A percentile compares a stretch with the other conserved stretches of the same genome.
Evolutionary conservation across 164 flowering plant species (phyloP).

Genomic region (Umbilicus rupestris): DNA sequence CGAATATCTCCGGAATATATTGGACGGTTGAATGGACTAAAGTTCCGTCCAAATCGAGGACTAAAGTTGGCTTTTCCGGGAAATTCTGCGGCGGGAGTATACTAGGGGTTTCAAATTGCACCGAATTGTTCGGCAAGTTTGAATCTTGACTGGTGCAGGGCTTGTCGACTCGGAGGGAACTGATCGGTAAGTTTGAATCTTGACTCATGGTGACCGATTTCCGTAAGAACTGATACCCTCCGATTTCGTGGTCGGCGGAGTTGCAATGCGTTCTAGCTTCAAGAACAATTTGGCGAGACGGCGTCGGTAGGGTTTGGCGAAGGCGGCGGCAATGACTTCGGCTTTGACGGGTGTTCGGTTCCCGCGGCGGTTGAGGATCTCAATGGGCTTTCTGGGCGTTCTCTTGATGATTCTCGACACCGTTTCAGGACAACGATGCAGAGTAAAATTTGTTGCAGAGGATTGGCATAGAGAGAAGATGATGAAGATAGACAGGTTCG

Average conservation of each 20-base stretch:
- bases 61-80: constrained; percentile 37
- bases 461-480: neutral
- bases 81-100: constrained; percentile 30
- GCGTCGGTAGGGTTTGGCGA: constrained; percentile 44
- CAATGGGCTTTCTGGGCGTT: constrained; percentile 44
- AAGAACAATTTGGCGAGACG: constrained; percentile 34
- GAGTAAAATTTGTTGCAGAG: neutral
- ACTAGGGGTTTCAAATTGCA: constrained; percentile 7
- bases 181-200: neutral
- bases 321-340: constrained; percentile 19
- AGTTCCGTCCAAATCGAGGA: constrained; percentile 82
- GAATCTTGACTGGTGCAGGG: neutral
- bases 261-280: constrained; percentile 28
- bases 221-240: constrained; percentile 24
- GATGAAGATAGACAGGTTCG: neutral
- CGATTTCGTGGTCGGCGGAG: constrained; percentile 27
- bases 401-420: constrained; percentile 47
- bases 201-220: neutral
- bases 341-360: constrained; percentile 32
- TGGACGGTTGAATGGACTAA: constrained; percentile 48
- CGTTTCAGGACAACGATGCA: constrained; percentile 25
- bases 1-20: constrained; percentile 49
- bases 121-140: neutral
- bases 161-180: constrained; percentile 1
- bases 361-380: constrained; percentile 21